Percentiles rank a stretch among this genome's conserved stretches.
Evolutionary conservation across 148 eudicot genomes (phyloP).

Genomic region (Rhododendron henanense): DNA sequence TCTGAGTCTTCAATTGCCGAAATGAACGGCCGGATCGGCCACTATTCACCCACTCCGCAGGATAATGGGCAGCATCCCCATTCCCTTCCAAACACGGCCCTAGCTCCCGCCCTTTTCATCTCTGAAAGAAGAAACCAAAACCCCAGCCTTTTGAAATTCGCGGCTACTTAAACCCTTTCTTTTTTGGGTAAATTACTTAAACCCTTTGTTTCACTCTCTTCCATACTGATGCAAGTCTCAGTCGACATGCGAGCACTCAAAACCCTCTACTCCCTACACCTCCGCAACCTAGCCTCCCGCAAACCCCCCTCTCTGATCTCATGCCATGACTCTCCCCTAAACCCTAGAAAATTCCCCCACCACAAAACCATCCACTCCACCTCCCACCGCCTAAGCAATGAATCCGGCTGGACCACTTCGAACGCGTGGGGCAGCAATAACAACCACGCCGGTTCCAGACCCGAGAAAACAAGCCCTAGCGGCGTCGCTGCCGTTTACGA

Average conservation of each 20-base stretch:
- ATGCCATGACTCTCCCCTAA: constrained; percentile 10
- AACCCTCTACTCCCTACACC: constrained; percentile 27
- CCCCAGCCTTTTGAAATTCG: neutral
- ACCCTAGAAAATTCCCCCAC: constrained; percentile 32
- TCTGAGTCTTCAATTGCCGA: too few relatives aligned
- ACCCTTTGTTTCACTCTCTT: neutral
- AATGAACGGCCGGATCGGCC: too few relatives aligned
- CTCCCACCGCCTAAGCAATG: neutral
- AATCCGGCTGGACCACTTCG: constrained; percentile 1
- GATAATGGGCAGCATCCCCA: too few relatives aligned
- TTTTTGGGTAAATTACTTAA: neutral
- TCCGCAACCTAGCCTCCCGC: constrained; percentile 11
- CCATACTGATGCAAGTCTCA: constrained; percentile 32
- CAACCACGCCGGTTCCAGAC: neutral
- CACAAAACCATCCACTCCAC: constrained; percentile 24
- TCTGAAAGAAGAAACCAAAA: neutral
- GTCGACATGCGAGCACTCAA: constrained; percentile 48
- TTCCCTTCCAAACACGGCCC: neutral
- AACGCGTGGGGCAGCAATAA: neutral
- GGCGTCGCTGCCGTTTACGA: constrained; percentile 31
- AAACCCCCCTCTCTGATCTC: constrained; percentile 8
- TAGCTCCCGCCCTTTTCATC: neutral
- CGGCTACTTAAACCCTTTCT: neutral
- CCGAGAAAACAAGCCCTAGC: constrained; percentile 4
- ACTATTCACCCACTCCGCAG: too few relatives aligned